Evolutionary conservation across 2,329 filamentous ascomycete genomes (phyloP).

Genomic region (Aplosporella prunicola): DNA sequence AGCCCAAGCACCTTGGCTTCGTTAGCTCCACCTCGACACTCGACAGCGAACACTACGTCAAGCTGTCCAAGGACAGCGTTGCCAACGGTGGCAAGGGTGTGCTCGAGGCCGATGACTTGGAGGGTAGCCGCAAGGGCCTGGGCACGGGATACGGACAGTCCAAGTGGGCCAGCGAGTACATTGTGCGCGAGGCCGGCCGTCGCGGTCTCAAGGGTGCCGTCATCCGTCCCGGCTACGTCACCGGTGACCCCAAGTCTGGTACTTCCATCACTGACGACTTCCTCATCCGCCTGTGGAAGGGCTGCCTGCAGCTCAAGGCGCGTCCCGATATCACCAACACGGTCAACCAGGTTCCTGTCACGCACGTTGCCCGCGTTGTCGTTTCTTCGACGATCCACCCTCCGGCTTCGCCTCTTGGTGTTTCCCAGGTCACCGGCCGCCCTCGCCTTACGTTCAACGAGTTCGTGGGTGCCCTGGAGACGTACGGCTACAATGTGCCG

Average conservation of each 20-base stretch:
- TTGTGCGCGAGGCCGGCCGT: constrained; percentile 68
- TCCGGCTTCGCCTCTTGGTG: constrained; percentile 44
- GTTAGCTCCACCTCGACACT: constrained; percentile 75
- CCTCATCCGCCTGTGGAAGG: constrained; percentile 76
- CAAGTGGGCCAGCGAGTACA: constrained; percentile 71
- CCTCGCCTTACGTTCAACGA: constrained; percentile 70
- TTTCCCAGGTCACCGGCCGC: constrained; percentile 71
- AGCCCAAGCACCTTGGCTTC: constrained; percentile 71
- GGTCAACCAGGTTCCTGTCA: constrained; percentile 81
- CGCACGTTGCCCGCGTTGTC: constrained; percentile 72
- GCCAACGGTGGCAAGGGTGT: constrained; percentile 55
- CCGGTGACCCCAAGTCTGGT: constrained; percentile 62
- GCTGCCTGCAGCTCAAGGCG: constrained; percentile 67
- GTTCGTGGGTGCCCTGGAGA: constrained; percentile 60
- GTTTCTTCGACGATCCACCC: constrained; percentile 63
- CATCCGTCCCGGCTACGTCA: constrained; percentile 76
- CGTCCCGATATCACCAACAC: constrained; percentile 75
- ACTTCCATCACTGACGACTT: constrained; percentile 79
- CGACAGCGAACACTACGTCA: constrained; percentile 72
- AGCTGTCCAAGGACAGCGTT: constrained; percentile 56
- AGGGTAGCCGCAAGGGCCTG: constrained; percentile 65
- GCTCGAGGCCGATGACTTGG: constrained; percentile 66
- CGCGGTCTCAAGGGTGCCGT: constrained; percentile 68
- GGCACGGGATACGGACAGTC: constrained; percentile 83
- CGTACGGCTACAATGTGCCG: constrained; percentile 63